Percentiles rank a stretch among this genome's conserved stretches.
These are phyloP conservation scores for Thozetella sp. DNA, from an alignment of 495 filamentous ascomycete genomes.

Conservation along the genomic window DNA sequence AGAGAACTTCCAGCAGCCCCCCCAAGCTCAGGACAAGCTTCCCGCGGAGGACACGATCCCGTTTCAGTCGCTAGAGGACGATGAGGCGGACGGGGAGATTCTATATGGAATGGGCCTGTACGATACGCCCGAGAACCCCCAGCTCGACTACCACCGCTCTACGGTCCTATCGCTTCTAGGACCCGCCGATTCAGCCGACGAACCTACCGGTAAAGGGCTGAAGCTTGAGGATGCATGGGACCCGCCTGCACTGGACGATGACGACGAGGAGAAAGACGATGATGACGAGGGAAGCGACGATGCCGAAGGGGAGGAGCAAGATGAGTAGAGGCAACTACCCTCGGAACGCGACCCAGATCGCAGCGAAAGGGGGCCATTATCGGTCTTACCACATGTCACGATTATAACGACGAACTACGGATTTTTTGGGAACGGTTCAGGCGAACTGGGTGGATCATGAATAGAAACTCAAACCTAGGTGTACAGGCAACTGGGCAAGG, in stretches of 20 bases:
- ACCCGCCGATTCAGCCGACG: slow-evolving; percentile 27
- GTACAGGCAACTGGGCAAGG: background rate
- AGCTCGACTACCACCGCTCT: slow-evolving; percentile 43
- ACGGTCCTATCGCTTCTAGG: slow-evolving; percentile 52
- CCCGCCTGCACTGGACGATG: slow-evolving; percentile 63
- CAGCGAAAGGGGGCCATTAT: background rate
- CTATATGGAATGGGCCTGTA: slow-evolving; percentile 85
- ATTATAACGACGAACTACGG: background rate
- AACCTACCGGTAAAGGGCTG: slow-evolving; percentile 65
- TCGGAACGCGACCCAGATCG: background rate
- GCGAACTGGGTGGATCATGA: background rate
- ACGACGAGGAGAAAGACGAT: slow-evolving; percentile 56
- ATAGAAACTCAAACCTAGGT: slow-evolving; percentile 1
- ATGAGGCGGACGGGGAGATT: slow-evolving; percentile 62
- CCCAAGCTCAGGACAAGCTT: slow-evolving; percentile 42
- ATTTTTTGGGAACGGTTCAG: background rate
- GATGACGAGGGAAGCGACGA: slow-evolving; percentile 35
- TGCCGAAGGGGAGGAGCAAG: slow-evolving; percentile 20
- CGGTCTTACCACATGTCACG: background rate
- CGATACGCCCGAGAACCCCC: slow-evolving; percentile 59
- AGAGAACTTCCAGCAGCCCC: slow-evolving; percentile 54
- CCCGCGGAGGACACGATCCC: slow-evolving; percentile 44
- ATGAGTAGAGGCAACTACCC: slow-evolving; percentile 14
- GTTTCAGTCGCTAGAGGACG: slow-evolving; percentile 42
- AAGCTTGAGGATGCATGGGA: slow-evolving; percentile 86